Percentiles rank a stretch among this genome's conserved stretches.
Conservation (phyloP, 2,329 filamentous ascomycete genomes). For the Fusarium sp. region DNA sequence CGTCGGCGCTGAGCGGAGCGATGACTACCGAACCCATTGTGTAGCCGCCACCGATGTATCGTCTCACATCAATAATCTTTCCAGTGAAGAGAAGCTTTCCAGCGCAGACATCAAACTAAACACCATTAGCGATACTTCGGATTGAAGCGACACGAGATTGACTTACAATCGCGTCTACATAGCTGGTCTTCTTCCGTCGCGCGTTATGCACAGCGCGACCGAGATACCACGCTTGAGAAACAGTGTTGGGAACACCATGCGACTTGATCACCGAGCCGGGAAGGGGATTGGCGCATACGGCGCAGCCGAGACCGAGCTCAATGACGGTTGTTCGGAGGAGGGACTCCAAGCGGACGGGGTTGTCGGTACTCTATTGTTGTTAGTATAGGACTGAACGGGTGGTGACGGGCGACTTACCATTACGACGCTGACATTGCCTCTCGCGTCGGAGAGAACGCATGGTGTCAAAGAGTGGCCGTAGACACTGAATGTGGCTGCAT, state of each 20-base stretch:
- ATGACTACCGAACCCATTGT: constrained; percentile 55
- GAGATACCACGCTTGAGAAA: constrained; percentile 65
- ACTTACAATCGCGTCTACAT: constrained; percentile 42
- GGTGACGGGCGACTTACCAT: constrained; percentile 28
- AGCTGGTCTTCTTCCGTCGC: constrained; percentile 40
- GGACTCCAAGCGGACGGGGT: constrained; percentile 50
- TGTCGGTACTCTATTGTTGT: constrained; percentile 48
- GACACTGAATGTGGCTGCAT: constrained; percentile 51
- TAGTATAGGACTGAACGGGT: fast-evolving
- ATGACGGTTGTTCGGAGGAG: constrained; percentile 52
- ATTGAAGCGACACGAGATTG: no score
- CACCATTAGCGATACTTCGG: not conserved
- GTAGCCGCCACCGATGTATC: constrained; percentile 54
- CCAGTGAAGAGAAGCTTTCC: constrained; percentile 53
- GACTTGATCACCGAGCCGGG: constrained; percentile 50
- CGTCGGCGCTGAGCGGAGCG: constrained; percentile 48
- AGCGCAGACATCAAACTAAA: constrained; percentile 47
- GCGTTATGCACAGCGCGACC: constrained; percentile 58
- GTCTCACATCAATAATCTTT: constrained; percentile 55
- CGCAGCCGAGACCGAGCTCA: constrained; percentile 54
- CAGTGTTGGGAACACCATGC: constrained; percentile 55
- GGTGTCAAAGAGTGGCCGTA: constrained; percentile 53
- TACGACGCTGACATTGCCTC: constrained; percentile 51
- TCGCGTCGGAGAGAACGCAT: constrained; percentile 52
- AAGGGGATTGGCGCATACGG: constrained; percentile 51